phyloP scores from a whole-genome alignment of 169 alveolate species.

The Besnoitia besnoiti region DNA sequence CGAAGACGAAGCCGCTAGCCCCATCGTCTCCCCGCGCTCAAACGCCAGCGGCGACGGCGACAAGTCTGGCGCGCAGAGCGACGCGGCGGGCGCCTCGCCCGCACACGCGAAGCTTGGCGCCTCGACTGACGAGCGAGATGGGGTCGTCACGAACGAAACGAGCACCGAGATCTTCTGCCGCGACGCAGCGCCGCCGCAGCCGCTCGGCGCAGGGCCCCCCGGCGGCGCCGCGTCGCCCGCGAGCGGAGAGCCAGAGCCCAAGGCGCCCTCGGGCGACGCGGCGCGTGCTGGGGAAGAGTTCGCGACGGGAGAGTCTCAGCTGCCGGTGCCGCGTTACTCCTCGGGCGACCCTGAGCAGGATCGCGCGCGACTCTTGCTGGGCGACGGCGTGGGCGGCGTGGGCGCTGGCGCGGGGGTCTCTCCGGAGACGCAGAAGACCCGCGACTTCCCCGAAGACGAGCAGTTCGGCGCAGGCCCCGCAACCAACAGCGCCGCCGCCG shows the following conservation, averaged over 20 bases:
- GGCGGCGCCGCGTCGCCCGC: background rate
- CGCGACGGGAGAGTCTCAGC: no score
- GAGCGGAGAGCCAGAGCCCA: background rate
- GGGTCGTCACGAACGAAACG: background rate
- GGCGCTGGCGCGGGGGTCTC: background rate
- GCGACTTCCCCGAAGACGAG: constrained; percentile 45
- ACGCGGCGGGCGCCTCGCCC: no score
- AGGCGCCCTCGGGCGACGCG: no score
- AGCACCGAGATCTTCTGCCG: background rate
- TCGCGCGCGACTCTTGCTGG: background rate
- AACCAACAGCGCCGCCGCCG: constrained; percentile 47
- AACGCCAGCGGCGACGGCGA: constrained; percentile 20
- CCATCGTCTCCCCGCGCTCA: constrained; percentile 20
- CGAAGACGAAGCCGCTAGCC: constrained; percentile 62
- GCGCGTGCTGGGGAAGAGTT: no score
- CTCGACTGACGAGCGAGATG: background rate
- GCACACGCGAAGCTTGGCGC: background rate
- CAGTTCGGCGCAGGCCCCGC: constrained; percentile 39
- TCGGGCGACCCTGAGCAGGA: background rate
- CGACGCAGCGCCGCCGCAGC: background rate
- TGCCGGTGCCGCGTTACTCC: no score
- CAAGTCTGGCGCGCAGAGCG: no score
- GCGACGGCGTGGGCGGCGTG: background rate
- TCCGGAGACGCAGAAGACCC: background rate
- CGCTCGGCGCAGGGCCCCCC: background rate